These are phyloP conservation scores for Zasmidium citrigriseum DNA, from an alignment of 2,329 filamentous ascomycete species.

Conservation along the genomic window DNA sequence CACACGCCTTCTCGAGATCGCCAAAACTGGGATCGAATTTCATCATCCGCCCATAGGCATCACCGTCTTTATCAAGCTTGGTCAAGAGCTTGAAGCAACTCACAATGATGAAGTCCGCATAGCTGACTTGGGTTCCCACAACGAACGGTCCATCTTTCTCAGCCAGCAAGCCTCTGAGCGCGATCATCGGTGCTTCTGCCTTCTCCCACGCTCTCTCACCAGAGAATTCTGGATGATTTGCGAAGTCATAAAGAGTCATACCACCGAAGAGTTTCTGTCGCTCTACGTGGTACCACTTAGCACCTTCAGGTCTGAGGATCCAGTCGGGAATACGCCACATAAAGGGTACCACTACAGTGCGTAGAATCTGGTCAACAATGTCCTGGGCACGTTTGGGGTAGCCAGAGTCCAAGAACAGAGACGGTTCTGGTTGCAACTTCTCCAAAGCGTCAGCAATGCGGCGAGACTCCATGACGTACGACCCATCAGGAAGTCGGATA, in stretches of 20 bases:
- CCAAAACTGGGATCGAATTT: conserved; percentile 40
- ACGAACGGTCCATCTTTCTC: conserved; percentile 64
- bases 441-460: conserved; percentile 63
- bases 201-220: conserved; percentile 46
- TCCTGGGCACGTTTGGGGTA: conserved; percentile 39
- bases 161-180: background rate
- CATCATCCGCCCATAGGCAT: conserved; percentile 40
- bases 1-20: conserved; percentile 38
- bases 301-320: conserved; percentile 53
- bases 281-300: conserved; percentile 48
- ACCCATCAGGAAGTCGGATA: conserved; percentile 56
- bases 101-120: conserved; percentile 57
- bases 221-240: background rate
- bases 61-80: conserved; percentile 24
- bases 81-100: conserved; percentile 44
- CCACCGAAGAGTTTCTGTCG: background rate
- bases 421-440: conserved; percentile 56
- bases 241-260: background rate
- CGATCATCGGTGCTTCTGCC: conserved; percentile 50
- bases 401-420: conserved; percentile 58
- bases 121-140: conserved; percentile 55
- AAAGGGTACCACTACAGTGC: conserved; percentile 42
- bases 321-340: conserved; percentile 49
- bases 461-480: conserved; percentile 62
- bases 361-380: conserved; percentile 44